Base-by-base conservation (phyloP, 768 basidiomycete species). In the Russula sp. region DNA sequence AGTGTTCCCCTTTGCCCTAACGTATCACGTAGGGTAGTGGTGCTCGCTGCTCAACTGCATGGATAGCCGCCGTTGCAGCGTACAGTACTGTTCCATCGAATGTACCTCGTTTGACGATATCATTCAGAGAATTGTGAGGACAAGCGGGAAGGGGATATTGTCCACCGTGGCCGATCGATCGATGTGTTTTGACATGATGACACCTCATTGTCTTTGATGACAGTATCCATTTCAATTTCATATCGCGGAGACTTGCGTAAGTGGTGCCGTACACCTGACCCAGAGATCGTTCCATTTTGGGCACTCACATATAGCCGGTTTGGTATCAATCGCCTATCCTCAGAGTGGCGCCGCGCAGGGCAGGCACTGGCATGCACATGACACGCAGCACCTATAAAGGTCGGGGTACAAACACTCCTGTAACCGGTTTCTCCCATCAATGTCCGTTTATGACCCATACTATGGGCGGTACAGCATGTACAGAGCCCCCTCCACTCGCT, bases 401-500 rank as follows among this genome's bases (percentile, higher is more conserved):
- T 36, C 32, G 38, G n/a, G 32, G 58, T 20, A 32, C 14, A 11
- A 20, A n/a, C 6, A n/a, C 38, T 57, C 5, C 22, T 59, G 40
- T 34, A 40, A 20, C 40, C 30, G 44, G 54, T 34, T 57, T 51
- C 10, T 10, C 49, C 40, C 52, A 14, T 24, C 55, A n/a, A 65
- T 65, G 64, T 65, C 64, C n/a, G 59, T 57, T 42, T 61, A 61
- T 46, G 59, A 61, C 59, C 59, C 64, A 30, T 61, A 61, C 55
- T n/a, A 10, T 38, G 59, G 36, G 28, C 63, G 59, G 16, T 51
- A 44, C 48, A 36, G 64, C 30, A 6, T 54, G 24, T 57, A 57
- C 55, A 36, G 64, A 46, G 30, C 53, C 36, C 63, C 63, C 30
- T 60, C 59, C 22, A 13, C 44, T 11, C 48, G 30, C 20, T 64